These are phyloP conservation scores for Aspergillus udagawae DNA, from an alignment of 2,329 filamentous ascomycete species.

Conservation along the genomic window DNA sequence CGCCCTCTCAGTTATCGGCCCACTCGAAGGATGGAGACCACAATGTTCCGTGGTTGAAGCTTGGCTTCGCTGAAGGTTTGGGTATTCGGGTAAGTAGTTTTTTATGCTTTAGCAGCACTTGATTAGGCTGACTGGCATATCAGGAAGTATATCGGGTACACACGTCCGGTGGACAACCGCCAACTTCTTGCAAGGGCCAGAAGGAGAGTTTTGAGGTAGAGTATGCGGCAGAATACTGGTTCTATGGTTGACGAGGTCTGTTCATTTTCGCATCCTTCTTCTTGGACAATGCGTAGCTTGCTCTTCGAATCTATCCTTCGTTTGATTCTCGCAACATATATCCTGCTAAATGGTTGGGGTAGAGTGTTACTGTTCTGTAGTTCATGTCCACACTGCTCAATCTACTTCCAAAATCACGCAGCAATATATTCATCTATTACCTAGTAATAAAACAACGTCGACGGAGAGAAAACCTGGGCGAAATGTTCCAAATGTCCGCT, in stretches of 20 bases:
- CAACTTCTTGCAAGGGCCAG: conserved; percentile 31
- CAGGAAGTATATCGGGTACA: conserved; percentile 42
- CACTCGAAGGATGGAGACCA: background rate
- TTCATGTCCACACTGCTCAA: background rate
- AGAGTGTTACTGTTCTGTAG: background rate
- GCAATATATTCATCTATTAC: background rate
- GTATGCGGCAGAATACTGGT: conserved; percentile 44
- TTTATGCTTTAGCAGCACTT: conserved; percentile 2
- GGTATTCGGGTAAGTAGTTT: conserved; percentile 27
- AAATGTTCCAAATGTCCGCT: background rate
- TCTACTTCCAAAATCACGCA: background rate
- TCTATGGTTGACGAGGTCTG: conserved; percentile 29
- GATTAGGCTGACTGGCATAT: background rate
- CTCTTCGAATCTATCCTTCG: background rate
- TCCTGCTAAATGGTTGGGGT: background rate
- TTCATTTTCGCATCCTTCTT: background rate
- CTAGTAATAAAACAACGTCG: background rate
- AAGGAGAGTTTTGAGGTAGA: conserved; percentile 28
- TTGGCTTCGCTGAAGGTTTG: conserved; percentile 22
- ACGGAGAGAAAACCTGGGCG: background rate
- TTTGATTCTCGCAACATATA: background rate
- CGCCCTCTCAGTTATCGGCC: conserved; percentile 14
- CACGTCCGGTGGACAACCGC: conserved; percentile 34
- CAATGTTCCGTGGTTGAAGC: conserved; percentile 34
- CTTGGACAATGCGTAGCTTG: background rate